A percentile compares a stretch with the other conserved stretches of the same genome.
phyloP scores from a whole-genome alignment of 106 monocot genomes.

The Iris macrosiphon region DNA sequence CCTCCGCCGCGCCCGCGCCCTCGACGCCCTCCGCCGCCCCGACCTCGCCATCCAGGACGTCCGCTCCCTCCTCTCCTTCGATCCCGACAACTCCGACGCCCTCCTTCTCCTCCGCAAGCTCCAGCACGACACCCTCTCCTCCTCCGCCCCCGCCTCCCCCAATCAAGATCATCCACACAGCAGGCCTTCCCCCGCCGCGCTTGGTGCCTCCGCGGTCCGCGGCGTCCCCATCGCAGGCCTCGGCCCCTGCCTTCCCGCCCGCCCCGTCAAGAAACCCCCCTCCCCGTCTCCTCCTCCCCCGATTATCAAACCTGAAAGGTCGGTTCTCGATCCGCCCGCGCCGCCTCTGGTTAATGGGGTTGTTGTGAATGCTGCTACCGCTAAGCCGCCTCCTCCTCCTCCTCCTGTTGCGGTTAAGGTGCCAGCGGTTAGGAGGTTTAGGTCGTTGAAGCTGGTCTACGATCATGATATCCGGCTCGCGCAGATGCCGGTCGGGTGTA shows the following conservation, averaged over 20 bases:
- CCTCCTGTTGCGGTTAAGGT: neutral
- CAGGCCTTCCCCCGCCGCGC: constrained; percentile 80
- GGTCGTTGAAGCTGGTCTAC: constrained; percentile 91
- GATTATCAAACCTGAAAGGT: neutral
- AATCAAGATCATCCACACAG: neutral
- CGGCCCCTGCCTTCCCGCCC: constrained; percentile 81
- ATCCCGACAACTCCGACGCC: constrained; percentile 60
- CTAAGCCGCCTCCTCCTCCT: neutral
- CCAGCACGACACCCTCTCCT: constrained; percentile 4
- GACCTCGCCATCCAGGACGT: constrained; percentile 71
- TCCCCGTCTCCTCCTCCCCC: constrained; percentile 8
- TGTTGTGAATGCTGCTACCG: neutral
- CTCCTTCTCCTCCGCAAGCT: constrained; percentile 43
- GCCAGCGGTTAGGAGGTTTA: constrained; percentile 6
- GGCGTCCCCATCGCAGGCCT: constrained; percentile 61
- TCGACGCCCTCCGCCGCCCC: constrained; percentile 57
- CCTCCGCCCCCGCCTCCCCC: neutral
- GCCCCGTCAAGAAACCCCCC: constrained; percentile 50
- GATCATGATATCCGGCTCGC: constrained; percentile 91
- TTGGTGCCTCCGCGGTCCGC: constrained; percentile 70
- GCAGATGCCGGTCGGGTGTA: constrained; percentile 67
- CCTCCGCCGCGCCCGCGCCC: constrained; percentile 77
- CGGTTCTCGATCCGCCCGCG: too few species aligned
- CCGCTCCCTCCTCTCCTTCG: constrained; percentile 39
- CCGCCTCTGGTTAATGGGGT: too few species aligned